Evolutionary conservation across 306 rosid species (phyloP), one percentile per base, ranked within the genome.

Genomic region (Lathyrus tuberosus): DNA sequence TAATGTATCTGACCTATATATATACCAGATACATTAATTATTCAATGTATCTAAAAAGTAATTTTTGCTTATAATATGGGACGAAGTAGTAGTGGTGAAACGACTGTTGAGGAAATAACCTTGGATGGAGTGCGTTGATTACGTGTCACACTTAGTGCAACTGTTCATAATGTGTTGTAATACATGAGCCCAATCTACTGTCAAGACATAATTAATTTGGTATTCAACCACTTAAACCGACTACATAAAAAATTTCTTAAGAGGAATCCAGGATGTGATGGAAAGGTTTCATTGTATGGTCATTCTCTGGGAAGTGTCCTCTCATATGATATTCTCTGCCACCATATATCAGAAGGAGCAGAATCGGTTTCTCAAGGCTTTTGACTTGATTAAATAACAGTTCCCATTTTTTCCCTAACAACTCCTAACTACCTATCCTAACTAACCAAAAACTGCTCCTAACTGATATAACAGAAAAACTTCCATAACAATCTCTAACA

Each of bases 171-270:
- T 77, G 96, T 94, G 60, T 62, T 94, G 71, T 94, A 88, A 87
- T 94, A 94, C 83, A 94, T 94, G 99, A 94, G 99, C 90, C 97
- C 97, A 75, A 94, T 94, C 71, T 94, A 94, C 76, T 94, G 99
- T 80, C 97, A 94, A 79, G 95, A 87, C 73, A 94, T 94, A 59
- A 83, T 94, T 74, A 79, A 94, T 76, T 80, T 96, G 99, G 99
- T 94, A 54, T 91, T 97, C 79, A 89, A 79, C 74, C 96, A 94
- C 85, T 81, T 94, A 67, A 94, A 94, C 80, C 82, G 85, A 69
- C 76, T 94, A 35, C 91, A 88, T 83, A 66, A 80, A 86, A 94
- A 83, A 86, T 94, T 94, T 84, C 85, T 86, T 43, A 82, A 85
- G 84, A 89, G 99, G 76, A 94, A 94, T 83, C 95, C 97, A 31